Conservation (phyloP, 306 rosid genomes). For the Castanea mollissima region DNA sequence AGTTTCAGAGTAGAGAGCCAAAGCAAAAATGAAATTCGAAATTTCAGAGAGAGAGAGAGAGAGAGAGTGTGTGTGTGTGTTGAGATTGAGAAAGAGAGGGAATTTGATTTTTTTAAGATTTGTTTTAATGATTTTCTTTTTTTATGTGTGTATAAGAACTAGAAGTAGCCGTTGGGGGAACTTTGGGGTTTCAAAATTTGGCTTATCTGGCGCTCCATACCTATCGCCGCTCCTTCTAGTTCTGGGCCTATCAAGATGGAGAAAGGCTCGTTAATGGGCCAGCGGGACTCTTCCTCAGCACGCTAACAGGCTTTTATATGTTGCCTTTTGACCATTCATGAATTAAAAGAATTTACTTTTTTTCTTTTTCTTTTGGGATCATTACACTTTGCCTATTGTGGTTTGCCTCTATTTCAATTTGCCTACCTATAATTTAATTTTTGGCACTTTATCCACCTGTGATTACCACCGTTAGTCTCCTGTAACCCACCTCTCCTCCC, state of each 20-base stretch:
- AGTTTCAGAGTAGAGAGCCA: not conserved
- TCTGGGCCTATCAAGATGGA: too few species aligned
- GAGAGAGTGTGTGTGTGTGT: not conserved
- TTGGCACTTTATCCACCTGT: too few species aligned
- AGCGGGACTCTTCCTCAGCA: too few species aligned
- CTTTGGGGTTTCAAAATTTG: slow-evolving; percentile 3
- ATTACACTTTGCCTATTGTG: too few species aligned
- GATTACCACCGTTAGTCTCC: too few species aligned
- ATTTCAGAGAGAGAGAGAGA: not conserved
- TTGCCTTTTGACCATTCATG: not conserved
- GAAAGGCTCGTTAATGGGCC: too few species aligned
- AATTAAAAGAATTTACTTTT: too few species aligned
- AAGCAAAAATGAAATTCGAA: not conserved
- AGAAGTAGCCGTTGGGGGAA: slow-evolving; percentile 27
- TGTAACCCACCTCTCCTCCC: too few species aligned
- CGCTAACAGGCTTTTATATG: too few species aligned
- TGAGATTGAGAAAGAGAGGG: not conserved
- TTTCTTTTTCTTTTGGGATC: too few species aligned
- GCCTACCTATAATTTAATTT: too few species aligned
- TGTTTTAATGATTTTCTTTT: not conserved
- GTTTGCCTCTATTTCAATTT: too few species aligned
- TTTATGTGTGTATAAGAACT: not conserved
- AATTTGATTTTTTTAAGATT: not conserved
- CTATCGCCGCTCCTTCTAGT: not conserved
- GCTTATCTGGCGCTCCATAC: slow-evolving; percentile 3